Evolutionary conservation across 331 rosid species (phyloP).

Genomic region (Acacia concinna): DNA sequence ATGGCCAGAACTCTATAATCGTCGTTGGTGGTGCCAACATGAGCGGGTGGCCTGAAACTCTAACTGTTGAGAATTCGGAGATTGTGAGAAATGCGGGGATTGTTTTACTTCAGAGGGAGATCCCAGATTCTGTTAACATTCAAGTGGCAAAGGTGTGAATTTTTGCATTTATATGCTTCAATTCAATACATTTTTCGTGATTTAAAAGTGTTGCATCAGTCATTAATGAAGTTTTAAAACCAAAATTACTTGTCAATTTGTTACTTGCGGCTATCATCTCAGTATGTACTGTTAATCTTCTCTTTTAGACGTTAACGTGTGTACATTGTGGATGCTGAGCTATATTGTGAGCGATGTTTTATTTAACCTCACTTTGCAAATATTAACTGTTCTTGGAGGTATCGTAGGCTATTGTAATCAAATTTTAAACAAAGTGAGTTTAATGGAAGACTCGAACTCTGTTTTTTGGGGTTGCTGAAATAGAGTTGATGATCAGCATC

Average conservation of each 20-base stretch:
- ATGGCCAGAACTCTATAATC: conserved; percentile 86
- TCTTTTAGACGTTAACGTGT: background rate
- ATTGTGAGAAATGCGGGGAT: conserved; percentile 71
- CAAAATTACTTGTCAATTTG: background rate
- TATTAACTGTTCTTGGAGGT: background rate
- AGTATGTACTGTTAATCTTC: background rate
- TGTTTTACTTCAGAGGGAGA: conserved; percentile 91
- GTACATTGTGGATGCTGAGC: background rate
- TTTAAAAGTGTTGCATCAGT: background rate
- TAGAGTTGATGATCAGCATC: background rate
- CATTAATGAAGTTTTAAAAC: background rate
- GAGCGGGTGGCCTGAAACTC: conserved; percentile 62
- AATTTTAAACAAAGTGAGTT: background rate
- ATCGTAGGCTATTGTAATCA: background rate
- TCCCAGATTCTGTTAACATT: conserved; percentile 74
- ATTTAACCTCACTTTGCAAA: background rate
- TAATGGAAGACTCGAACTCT: background rate
- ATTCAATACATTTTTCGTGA: background rate
- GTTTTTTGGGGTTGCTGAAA: background rate
- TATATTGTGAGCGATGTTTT: background rate
- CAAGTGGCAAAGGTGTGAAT: conserved; percentile 81
- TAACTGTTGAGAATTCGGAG: conserved; percentile 52
- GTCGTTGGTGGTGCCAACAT: conserved; percentile 84
- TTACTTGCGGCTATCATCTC: background rate
- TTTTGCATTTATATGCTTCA: background rate